Base-by-base conservation (phyloP, 768 basidiomycete species). In the Tricholoma sp. region DNA sequence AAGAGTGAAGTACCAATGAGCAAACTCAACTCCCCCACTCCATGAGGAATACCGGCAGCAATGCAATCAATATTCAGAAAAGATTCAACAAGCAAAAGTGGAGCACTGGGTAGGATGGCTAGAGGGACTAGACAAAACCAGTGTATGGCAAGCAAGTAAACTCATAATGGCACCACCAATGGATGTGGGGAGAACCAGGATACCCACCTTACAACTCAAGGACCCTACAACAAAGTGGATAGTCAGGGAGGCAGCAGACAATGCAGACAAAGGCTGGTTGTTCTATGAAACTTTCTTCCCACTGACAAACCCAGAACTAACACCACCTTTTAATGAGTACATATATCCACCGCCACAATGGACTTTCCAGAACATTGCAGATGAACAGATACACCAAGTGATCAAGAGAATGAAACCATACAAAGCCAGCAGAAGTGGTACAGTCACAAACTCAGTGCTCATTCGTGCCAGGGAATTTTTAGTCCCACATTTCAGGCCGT, bases 161-260 rank as follows among this genome's bases (percentile, higher is more conserved):
- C 27, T 69, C 19, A 45, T 69, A 0, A 65, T 47, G 0, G 52
- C 45, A 0, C 62, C 62, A 45, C 43, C 53, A 12, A 52, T 58
- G 0, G 71, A 74, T 45, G 68, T 68, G 8, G 66, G 67, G n/a
- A 57, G 27, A n/a, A 10, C 67, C 0, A 47, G 68, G 11, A 65
- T 72, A 14, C 71, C 71, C 8, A 61, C 69, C 1, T 59, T 73
- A 0, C 55, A 51, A 3, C 50, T 27, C 0, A n/a, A n/a, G 10
- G 50, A 31, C 24, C 50, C 21, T 2, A 52, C 59, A 1, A 31
- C 31, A 0, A 52, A 54, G 3, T 45, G 9, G 4, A 14, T 35
- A 35, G 2, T 35, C 3, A 35, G 59, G 22, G 47, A 50, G 47
- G 47, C 22, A 50, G 16, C 14, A 22, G n/a, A 19, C 7, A 50